Percentiles rank a stretch among this genome's conserved stretches.
These are phyloP conservation scores for Pseudogymnoascus sp. DNA, from an alignment of 2,329 filamentous ascomycete genomes.

Conservation along the genomic window DNA sequence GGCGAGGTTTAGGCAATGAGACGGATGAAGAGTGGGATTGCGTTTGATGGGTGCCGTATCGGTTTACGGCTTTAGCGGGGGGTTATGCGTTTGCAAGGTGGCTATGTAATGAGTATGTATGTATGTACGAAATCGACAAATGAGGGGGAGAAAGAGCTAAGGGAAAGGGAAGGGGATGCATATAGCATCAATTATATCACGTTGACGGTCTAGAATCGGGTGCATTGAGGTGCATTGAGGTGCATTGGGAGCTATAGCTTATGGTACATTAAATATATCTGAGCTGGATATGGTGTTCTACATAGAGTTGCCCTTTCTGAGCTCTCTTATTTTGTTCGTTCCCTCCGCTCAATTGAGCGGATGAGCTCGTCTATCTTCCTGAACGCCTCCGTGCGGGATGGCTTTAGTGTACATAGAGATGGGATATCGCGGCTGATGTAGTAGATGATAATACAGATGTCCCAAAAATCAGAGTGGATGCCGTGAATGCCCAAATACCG, in stretches of 20 bases:
- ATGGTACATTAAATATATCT: conserved; percentile 3
- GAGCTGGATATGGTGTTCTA: conserved; percentile 4
- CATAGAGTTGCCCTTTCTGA: not conserved
- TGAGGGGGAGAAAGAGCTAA: conserved; percentile 9
- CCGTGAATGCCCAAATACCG: not conserved
- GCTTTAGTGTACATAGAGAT: conserved; percentile 2
- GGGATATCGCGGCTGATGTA: not conserved
- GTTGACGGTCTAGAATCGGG: not conserved
- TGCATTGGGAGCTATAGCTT: not conserved
- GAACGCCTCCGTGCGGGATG: not conserved
- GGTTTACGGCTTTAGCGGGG: not conserved
- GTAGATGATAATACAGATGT: not conserved
- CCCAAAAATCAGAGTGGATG: not conserved
- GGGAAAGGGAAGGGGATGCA: not conserved
- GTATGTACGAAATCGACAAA: conserved; percentile 10
- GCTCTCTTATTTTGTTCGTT: not conserved
- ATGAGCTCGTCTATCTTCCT: not conserved
- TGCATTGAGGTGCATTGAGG: not conserved
- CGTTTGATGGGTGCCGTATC: not conserved
- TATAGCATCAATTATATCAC: not conserved
- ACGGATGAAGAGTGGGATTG: not conserved
- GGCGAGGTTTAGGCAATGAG: conserved; percentile 54
- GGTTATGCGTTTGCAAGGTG: not conserved
- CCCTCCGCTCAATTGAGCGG: not conserved
- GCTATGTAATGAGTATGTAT: conserved; percentile 8